Evolutionary conservation across 257 asterid species (phyloP).

Genomic region (Oldenlandia corymbosa): DNA sequence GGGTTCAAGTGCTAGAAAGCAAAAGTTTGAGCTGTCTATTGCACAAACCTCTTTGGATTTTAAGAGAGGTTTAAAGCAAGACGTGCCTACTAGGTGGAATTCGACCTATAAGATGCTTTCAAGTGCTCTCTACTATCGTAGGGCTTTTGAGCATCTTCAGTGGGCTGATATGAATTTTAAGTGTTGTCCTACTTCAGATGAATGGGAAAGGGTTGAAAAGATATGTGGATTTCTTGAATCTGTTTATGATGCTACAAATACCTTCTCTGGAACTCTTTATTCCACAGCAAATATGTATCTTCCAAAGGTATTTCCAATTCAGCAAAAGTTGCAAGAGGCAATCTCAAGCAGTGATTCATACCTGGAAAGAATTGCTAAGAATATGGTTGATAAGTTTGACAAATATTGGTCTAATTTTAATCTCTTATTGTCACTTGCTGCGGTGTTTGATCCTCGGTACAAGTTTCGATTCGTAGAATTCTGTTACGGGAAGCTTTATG

Average conservation of each 20-base stretch:
- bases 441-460: no score
- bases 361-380: no score
- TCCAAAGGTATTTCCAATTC: not conserved
- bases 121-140: not conserved
- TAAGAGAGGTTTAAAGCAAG: not conserved
- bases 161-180: not conserved
- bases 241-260: not conserved
- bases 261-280: not conserved
- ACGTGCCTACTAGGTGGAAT: not conserved
- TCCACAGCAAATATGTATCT: not conserved
- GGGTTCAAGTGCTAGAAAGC: not conserved
- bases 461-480: no score
- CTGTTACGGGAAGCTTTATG: no score
- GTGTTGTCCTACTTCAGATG: not conserved
- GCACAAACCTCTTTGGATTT: not conserved
- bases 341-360: no score
- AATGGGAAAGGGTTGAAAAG: not conserved
- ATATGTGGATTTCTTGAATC: not conserved
- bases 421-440: no score
- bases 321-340: no score
- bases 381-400: no score
- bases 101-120: not conserved
- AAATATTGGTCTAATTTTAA: no score
- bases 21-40: not conserved
- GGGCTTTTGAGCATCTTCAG: not conserved